phyloP scores from a whole-genome alignment of 2,329 filamentous ascomycete genomes.

The Incumbomyces delicatus region DNA sequence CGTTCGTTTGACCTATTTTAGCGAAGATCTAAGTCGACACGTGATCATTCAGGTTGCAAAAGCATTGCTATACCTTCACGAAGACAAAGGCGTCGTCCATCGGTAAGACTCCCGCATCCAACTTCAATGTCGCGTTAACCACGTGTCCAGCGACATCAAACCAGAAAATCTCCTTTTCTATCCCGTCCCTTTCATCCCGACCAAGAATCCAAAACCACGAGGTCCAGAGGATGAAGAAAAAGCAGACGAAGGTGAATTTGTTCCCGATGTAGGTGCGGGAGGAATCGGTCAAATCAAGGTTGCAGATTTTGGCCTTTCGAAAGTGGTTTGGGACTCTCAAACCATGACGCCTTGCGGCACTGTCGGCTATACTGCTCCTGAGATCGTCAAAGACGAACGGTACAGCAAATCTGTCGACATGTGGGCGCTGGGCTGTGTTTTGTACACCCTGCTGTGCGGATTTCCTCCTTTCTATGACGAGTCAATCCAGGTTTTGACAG shows the following conservation, averaged over 20 bases:
- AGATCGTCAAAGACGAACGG: constrained; percentile 97
- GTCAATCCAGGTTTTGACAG: constrained; percentile 90
- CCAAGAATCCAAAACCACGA: constrained; percentile 68
- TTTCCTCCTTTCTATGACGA: constrained; percentile 97
- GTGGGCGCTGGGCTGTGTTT: constrained; percentile 95
- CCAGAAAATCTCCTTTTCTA: constrained; percentile 91
- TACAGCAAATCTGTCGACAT: constrained; percentile 99
- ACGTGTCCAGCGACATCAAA: constrained; percentile 71
- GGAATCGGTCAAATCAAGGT: constrained; percentile 96
- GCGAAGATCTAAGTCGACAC: constrained; percentile 86
- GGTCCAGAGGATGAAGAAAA: constrained; percentile 93
- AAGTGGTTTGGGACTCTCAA: constrained; percentile 95
- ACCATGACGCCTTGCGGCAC: constrained; percentile 99
- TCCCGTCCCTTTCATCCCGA: constrained; percentile 70
- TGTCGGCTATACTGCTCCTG: constrained; percentile 96
- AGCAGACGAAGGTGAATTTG: constrained; percentile 89
- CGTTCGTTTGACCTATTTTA: constrained; percentile 95
- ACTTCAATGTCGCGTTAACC: constrained; percentile 20
- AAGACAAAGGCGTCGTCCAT: constrained; percentile 91
- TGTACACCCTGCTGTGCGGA: constrained; percentile 93
- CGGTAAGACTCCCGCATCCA: constrained; percentile 57
- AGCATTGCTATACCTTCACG: constrained; percentile 85
- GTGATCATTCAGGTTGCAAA: constrained; percentile 94
- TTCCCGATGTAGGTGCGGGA: constrained; percentile 68
- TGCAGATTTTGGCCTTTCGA: constrained; percentile 93